These are phyloP conservation scores for Termitomyces sp. DNA, from an alignment of 768 basidiomycete genomes.

Conservation along the genomic window DNA sequence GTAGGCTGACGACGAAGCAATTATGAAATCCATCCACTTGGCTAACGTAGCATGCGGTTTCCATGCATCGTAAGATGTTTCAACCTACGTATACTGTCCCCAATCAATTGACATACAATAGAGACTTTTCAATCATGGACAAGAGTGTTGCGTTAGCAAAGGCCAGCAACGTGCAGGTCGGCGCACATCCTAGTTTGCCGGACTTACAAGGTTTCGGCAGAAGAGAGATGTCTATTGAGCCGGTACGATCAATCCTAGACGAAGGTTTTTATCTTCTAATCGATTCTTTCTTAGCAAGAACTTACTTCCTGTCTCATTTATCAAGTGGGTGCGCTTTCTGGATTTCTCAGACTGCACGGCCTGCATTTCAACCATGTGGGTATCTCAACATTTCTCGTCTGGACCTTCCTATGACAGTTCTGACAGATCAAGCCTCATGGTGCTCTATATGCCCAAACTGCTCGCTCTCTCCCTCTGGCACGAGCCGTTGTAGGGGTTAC, in stretches of 20 bases:
- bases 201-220: constrained; percentile 66
- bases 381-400: constrained; percentile 18
- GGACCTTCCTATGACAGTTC: background rate
- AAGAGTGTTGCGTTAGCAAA: constrained; percentile 58
- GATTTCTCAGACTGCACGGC: constrained; percentile 52
- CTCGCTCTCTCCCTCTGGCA: constrained; percentile 51
- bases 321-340: constrained; percentile 62
- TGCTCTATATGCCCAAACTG: constrained; percentile 56
- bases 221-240: constrained; percentile 58
- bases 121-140: constrained; percentile 65
- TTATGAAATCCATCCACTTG: constrained; percentile 55
- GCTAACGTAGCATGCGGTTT: constrained; percentile 69
- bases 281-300: constrained; percentile 37
- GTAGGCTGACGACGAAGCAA: constrained; percentile 47
- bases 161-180: constrained; percentile 49
- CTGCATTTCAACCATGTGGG: constrained; percentile 49
- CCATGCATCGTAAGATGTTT: constrained; percentile 49
- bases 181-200: constrained; percentile 65
- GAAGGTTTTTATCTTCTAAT: background rate
- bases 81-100: too few species aligned
- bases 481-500: constrained; percentile 51
- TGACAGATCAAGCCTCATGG: constrained; percentile 58
- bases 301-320: constrained; percentile 56
- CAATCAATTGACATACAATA: constrained; percentile 11
- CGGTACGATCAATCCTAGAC: constrained; percentile 30